Conservation (phyloP, 495 filamentous ascomycete species). For the Podospora pseudoanserina region DNA sequence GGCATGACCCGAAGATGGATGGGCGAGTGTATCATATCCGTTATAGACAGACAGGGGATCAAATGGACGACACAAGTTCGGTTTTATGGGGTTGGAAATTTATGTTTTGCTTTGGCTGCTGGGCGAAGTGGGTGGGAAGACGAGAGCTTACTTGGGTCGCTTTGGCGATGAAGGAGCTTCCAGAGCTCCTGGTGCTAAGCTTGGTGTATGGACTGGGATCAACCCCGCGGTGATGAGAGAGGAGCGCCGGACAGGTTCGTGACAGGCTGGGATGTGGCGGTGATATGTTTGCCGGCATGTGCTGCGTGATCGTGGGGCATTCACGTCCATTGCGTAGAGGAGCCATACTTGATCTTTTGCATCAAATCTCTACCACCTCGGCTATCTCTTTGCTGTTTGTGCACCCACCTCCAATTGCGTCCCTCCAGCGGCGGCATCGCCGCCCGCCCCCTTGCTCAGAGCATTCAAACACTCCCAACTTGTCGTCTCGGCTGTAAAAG, state of each 20-base stretch:
- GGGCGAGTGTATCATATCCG: constrained; percentile 20
- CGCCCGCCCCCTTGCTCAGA: not conserved
- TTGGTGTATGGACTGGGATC: not conserved
- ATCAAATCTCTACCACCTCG: not conserved
- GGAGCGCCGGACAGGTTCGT: not conserved
- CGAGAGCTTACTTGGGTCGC: no score
- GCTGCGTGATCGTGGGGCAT: no score
- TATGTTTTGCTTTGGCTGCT: not conserved
- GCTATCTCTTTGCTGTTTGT: not conserved
- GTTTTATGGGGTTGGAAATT: not conserved
- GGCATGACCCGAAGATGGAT: not conserved
- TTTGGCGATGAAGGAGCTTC: not conserved
- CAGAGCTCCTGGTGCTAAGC: not conserved
- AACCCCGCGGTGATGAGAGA: not conserved
- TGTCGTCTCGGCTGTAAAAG: constrained; percentile 77
- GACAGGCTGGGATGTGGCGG: no score
- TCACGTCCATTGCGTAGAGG: not conserved
- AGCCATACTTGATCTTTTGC: not conserved
- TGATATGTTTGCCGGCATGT: no score
- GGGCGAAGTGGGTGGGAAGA: not conserved
- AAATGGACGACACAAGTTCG: not conserved
- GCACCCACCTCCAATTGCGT: not conserved
- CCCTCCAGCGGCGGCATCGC: not conserved
- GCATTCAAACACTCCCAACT: constrained; percentile 56
- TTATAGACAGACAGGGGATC: constrained; percentile 3